Base-by-base conservation (phyloP, 306 rosid species). In the Cucumis cinereus region DNA sequence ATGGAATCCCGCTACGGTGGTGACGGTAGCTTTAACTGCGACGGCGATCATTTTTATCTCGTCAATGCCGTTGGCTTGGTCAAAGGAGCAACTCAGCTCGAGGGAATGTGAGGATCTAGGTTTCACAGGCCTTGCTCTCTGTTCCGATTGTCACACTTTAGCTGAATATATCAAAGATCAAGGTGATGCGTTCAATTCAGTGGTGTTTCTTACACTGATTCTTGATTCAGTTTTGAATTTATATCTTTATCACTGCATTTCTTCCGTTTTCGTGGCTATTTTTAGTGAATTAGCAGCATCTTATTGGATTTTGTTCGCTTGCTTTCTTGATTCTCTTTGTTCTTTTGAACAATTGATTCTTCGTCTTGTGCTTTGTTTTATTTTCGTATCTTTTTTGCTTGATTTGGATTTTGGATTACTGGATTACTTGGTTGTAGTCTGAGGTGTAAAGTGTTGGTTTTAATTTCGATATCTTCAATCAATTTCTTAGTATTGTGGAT, bases 81-180 rank as follows among this genome's bases (percentile, higher is more conserved):
- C 90, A 62, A 26, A 80, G 81, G 94, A 87, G 74, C 89, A 86
- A 73, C 82, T 90, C 71, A 88, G 93, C 80, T 81, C 92, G 10
- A 86, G 92, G 78, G 92, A 93, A 82, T 93, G 97, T 77, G 98
- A 93, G 81, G 79, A 88, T 78, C 92, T 93, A n/a, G 97, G 98
- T 43, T 93, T 90, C 80, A 80, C 93, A 7, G 97, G 96, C 23
- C 94, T 94, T 61, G 97, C 96, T 68, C 70, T 91, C 68, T 94
- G 98, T 84, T 91, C 98, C 11, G 97, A 90, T 78, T 94, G 98
- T 79, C 81, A 89, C 70, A 86, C 92, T 74, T 81, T 94, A 49
- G 88, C 93, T 49, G 96, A 94, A 75, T 94, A 91, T n/a, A 92
- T 91, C 83, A 94, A 94, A 71, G 98, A 94, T 85, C 88, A 85